Base-by-base conservation (phyloP, 1,284 basidiomycete species). In the Tylopilus sp. region DNA sequence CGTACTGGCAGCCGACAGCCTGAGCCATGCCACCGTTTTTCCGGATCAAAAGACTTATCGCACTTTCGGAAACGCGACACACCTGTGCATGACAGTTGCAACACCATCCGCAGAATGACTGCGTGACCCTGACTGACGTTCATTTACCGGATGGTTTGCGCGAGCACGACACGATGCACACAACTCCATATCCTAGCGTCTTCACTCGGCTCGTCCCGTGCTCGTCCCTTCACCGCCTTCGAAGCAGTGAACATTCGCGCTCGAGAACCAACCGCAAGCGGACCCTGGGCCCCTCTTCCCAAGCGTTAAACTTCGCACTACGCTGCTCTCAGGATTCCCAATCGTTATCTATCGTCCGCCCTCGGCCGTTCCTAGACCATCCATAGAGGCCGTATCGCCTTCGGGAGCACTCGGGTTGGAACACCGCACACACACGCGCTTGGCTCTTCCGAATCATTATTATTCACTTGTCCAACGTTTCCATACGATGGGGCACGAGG, bases 321-420 rank as follows among this genome's bases (percentile, higher is more conserved):
- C 1, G 19, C 42, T 23, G 19, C 25, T 21, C 19, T 45, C 31
- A 31, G 31, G 6, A n/a, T 21, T 41, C 36, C 36, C 33, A 35
- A 15, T 36, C 15, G 34, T 39, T 13, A 36, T 36, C 19, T 36
- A 6, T 23, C 6, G 21, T 36, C 12, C 11, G 34, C 6, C 23
- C 28, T 10, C 35, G 16, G 25, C 16, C 30, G 41, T 55, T 49
- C 44, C 58, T 51, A 41, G 21, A 26, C 35, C 21, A 6, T 35
- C 35, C 46, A 49, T 45, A 45, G 34, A 33, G 33, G 19, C 28
- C n/a, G 25, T 31, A 49, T 44, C 35, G 21, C 13, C 6, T 34
- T 50, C 63, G 61, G 59, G 29, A 42, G 30, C 30, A 42, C 31
- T 60, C 61, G 61, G 61, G 30, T 45, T n/a, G n/a, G n/a, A n/a